phyloP scores from a whole-genome alignment of 2,329 filamentous ascomycete genomes.

The Hymenoscyphus fraxineus region DNA sequence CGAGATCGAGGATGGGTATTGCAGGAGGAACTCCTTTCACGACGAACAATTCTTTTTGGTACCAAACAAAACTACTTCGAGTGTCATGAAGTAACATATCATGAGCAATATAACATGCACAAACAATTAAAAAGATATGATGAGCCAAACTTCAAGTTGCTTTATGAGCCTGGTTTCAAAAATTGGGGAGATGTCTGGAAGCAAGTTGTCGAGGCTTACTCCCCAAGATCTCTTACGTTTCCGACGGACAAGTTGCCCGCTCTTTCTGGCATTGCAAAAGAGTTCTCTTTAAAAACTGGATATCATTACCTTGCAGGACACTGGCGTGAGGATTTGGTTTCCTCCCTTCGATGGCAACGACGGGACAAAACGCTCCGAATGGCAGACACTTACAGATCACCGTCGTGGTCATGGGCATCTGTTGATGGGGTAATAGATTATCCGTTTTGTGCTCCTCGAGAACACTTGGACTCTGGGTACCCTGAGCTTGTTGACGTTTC shows the following conservation, averaged over 20 bases:
- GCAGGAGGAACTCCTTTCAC: slow-evolving; percentile 14
- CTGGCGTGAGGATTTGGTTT: not conserved
- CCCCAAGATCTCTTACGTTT: not conserved
- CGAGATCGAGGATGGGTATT: slow-evolving; percentile 13
- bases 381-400: not conserved
- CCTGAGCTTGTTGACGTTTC: no score
- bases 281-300: not conserved
- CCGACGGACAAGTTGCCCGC: not conserved
- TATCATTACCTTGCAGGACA: not conserved
- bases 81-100: not conserved
- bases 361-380: not conserved
- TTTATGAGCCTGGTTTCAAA: no score
- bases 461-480: not conserved
- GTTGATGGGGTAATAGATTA: not conserved
- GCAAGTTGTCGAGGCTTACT: not conserved
- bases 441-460: not conserved
- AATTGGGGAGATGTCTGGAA: not conserved
- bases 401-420: not conserved
- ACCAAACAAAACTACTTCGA: slow-evolving; percentile 12
- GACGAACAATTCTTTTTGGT: slow-evolving; percentile 11
- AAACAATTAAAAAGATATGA: no score
- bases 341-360: not conserved
- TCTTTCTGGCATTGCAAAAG: not conserved
- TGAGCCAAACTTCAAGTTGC: no score
- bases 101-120: not conserved